Percentiles rank a stretch among this genome's conserved stretches.
Evolutionary conservation across 78 protist species (phyloP).

Genomic region (Goniomonas avonlea): DNA sequence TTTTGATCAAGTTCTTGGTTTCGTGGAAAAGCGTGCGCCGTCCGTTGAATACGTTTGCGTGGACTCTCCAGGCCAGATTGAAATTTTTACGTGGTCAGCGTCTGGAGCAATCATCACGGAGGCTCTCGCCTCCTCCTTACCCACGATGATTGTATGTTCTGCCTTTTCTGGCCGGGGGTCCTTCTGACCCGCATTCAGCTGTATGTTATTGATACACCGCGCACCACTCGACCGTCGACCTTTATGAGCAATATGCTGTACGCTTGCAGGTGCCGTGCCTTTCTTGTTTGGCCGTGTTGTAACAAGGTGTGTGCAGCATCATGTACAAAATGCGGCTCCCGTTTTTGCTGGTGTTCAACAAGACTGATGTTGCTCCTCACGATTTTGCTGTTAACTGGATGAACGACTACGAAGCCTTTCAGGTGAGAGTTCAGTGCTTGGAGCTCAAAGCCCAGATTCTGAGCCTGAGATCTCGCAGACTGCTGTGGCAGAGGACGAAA

Average conservation of each 20-base stretch:
- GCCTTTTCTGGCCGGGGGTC: too few relatives aligned
- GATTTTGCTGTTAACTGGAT: conserved; percentile 72
- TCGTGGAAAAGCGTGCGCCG: conserved; percentile 42
- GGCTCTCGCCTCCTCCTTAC: conserved; percentile 74
- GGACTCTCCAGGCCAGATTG: conserved; percentile 87
- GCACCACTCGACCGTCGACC: conserved; percentile 50
- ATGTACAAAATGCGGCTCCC: conserved; percentile 89
- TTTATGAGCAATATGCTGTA: background rate
- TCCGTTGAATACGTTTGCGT: background rate
- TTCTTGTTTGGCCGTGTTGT: background rate
- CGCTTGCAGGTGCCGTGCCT: background rate
- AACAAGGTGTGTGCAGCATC: conserved; percentile 32
- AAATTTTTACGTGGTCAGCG: conserved; percentile 97
- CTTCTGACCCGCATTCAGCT: too few relatives aligned
- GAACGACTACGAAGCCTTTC: conserved; percentile 59
- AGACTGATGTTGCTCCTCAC: conserved; percentile 67
- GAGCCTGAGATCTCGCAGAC: too few relatives aligned
- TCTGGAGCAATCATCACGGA: conserved; percentile 86
- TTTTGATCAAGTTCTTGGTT: conserved; percentile 43
- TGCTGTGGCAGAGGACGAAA: too few relatives aligned
- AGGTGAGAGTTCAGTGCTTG: too few relatives aligned
- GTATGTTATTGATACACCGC: conserved; percentile 89
- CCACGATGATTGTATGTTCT: conserved; percentile 78
- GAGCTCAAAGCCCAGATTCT: too few relatives aligned
- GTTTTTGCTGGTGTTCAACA: conserved; percentile 82